phyloP scores from a whole-genome alignment of 345 rosid genomes.

The Nasturtium officinale region DNA sequence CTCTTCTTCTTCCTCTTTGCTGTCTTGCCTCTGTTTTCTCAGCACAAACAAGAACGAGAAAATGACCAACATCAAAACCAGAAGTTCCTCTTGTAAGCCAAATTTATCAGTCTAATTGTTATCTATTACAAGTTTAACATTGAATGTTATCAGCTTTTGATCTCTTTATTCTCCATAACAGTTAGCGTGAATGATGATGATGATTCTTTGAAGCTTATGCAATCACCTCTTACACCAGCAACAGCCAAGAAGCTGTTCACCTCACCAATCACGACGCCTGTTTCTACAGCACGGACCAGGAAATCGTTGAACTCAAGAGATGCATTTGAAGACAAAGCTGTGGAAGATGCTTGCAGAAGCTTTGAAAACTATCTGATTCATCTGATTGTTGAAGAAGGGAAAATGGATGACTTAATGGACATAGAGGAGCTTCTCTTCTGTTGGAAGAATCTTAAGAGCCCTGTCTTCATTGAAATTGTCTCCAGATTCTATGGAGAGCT shows the following conservation, averaged over 20 bases:
- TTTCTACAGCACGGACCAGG: slow-evolving; percentile 35
- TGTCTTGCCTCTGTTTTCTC: slow-evolving; percentile 39
- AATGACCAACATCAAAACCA: slow-evolving; percentile 47
- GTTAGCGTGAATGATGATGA: slow-evolving; percentile 40
- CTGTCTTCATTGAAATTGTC: slow-evolving; percentile 72
- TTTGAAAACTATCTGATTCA: slow-evolving; percentile 87
- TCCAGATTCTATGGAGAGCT: slow-evolving; percentile 80
- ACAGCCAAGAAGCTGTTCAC: slow-evolving; percentile 51
- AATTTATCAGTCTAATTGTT: too few species aligned
- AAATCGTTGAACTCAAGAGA: slow-evolving; percentile 32
- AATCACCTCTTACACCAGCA: slow-evolving; percentile 64
- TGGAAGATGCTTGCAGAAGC: slow-evolving; percentile 80
- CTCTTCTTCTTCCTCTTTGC: slow-evolving; percentile 13
- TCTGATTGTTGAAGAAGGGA: slow-evolving; percentile 81
- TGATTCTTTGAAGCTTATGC: slow-evolving; percentile 32
- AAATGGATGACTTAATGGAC: slow-evolving; percentile 67
- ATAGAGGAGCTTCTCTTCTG: slow-evolving; percentile 86
- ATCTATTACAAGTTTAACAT: neutral
- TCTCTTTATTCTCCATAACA: slow-evolving; percentile 14
- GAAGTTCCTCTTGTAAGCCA: slow-evolving; percentile 43
- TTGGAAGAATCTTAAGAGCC: slow-evolving; percentile 82
- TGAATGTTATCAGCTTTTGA: neutral
- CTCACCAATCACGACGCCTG: slow-evolving; percentile 62
- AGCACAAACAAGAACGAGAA: slow-evolving; percentile 33
- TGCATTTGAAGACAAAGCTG: slow-evolving; percentile 42